Evolutionary conservation across 2,329 filamentous ascomycete species (phyloP).

Genomic region (Alternaria burnsii): DNA sequence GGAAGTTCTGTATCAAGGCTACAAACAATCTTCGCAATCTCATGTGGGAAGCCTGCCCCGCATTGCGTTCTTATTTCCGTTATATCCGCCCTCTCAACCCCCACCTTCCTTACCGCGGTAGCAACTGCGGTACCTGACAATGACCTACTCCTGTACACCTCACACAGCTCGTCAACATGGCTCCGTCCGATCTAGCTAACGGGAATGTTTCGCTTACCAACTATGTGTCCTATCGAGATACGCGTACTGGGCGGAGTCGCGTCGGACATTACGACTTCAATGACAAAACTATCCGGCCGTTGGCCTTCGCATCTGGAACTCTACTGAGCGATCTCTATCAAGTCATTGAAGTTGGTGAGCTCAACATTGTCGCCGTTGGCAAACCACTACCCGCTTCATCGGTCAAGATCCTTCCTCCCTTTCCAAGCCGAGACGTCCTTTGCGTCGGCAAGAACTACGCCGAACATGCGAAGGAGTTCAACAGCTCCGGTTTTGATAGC

Average conservation of each 20-base stretch:
- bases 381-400: conserved; percentile 38
- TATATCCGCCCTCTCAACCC: neutral
- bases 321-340: conserved; percentile 59
- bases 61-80: neutral
- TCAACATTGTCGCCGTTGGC: conserved; percentile 49
- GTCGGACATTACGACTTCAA: neutral
- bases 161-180: neutral
- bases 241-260: neutral
- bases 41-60: no score
- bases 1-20: no score
- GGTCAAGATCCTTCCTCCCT: conserved; percentile 56
- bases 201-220: neutral
- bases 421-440: conserved; percentile 62
- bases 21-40: no score
- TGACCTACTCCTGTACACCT: neutral
- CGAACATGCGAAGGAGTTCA: conserved; percentile 67
- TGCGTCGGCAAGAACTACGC: conserved; percentile 66
- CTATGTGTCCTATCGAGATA: neutral
- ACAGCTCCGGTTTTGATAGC: conserved; percentile 63
- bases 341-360: conserved; percentile 59
- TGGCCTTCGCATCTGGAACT: conserved; percentile 59
- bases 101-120: no score
- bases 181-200: neutral
- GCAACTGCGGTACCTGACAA: neutral
- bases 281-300: conserved; percentile 33